Evolutionary conservation across 345 rosid genomes (phyloP).

Genomic region (Limnanthes douglasii): DNA sequence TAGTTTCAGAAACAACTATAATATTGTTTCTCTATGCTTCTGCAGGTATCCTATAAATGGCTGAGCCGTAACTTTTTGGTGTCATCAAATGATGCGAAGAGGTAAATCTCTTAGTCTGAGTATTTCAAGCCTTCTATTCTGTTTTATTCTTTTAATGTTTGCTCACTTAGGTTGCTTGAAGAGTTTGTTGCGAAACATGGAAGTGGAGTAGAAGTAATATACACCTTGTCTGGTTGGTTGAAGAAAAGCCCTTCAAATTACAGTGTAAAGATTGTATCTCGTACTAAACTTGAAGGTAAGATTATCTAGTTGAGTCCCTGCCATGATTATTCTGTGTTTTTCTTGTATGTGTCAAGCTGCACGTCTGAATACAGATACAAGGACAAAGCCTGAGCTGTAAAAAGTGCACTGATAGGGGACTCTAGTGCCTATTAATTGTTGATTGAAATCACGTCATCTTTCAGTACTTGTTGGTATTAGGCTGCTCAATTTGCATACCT

Average conservation of each 20-base stretch:
- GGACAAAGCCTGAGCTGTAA: too few relatives aligned
- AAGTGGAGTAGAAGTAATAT: conserved; percentile 48
- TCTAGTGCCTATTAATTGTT: too few relatives aligned
- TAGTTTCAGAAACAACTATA: background rate
- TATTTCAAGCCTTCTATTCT: background rate
- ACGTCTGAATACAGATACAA: too few relatives aligned
- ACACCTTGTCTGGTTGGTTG: conserved; percentile 71
- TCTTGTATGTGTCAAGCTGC: too few relatives aligned
- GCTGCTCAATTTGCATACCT: background rate
- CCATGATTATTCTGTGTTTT: too few relatives aligned
- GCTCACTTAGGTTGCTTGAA: conserved; percentile 49
- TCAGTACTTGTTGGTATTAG: background rate
- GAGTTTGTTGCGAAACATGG: conserved; percentile 52
- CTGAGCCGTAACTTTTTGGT: conserved; percentile 69
- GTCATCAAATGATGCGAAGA: conserved; percentile 65
- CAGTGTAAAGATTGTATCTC: conserved; percentile 48
- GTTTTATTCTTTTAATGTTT: background rate
- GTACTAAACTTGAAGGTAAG: conserved; percentile 60
- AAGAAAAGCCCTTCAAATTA: conserved; percentile 46
- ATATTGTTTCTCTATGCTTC: conserved; percentile 8
- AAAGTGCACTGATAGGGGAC: too few relatives aligned
- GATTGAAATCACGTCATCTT: too few relatives aligned
- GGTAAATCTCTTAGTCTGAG: conserved; percentile 19
- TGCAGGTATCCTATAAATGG: conserved; percentile 97
- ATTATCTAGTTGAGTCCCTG: conserved; percentile 3